Evolutionary conservation across 202 grass and related monocot genomes (phyloP).

Genomic region (Bolboschoenoplectus hybrid): DNA sequence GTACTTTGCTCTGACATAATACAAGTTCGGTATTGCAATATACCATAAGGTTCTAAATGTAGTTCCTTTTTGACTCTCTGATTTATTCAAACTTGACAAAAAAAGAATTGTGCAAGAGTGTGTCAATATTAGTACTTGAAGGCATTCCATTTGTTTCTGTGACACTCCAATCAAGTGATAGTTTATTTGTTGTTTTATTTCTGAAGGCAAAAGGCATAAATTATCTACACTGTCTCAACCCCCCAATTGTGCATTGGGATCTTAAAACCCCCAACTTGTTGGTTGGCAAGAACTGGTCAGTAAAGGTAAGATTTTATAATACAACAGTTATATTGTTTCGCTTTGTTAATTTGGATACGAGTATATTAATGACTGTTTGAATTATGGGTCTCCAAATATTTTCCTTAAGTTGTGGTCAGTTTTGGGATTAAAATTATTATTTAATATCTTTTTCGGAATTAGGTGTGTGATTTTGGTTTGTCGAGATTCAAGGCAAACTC

Average conservation of each 20-base stretch:
- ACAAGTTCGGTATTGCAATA: conserved; percentile 24
- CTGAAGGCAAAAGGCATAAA: conserved; percentile 92
- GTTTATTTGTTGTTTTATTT: not conserved
- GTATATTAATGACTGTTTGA: not conserved
- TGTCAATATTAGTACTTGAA: conserved; percentile 15
- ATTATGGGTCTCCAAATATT: not conserved
- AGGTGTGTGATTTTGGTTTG: conserved; percentile 97
- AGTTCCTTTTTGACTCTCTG: not conserved
- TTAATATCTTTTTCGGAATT: conserved; percentile 15
- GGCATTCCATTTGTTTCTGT: not conserved
- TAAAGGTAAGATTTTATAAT: conserved; percentile 66
- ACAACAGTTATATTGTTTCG: conserved; percentile 11
- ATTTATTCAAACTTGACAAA: conserved; percentile 30
- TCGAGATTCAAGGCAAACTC: conserved; percentile 95
- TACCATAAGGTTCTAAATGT: conserved; percentile 6
- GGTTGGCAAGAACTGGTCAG: conserved; percentile 95
- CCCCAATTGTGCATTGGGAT: conserved; percentile 99
- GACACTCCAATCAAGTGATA: not conserved
- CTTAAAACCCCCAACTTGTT: conserved; percentile 94
- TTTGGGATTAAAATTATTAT: not conserved
- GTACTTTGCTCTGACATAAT: not conserved
- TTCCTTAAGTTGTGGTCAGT: not conserved
- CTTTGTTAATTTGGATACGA: not conserved
- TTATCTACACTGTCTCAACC: conserved; percentile 96
- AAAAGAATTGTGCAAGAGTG: not conserved